Evolutionary conservation across 2,329 filamentous ascomycete species (phyloP), one percentile per base, ranked within the genome.

Genomic region (Periconia sp.): DNA sequence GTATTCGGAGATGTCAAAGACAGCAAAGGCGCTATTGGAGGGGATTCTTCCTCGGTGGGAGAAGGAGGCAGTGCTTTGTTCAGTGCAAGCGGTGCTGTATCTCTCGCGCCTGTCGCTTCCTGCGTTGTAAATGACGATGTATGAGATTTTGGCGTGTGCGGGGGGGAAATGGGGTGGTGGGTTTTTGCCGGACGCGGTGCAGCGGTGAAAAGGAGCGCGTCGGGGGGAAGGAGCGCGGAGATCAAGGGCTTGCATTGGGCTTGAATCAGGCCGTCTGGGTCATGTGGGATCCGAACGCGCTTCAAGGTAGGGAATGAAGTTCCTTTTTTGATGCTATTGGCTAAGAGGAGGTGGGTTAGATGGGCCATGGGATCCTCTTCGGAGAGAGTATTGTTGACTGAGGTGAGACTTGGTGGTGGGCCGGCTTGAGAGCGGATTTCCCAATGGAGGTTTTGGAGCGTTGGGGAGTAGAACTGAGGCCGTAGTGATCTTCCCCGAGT

Each of bases 261-360:
- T 72, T 92, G 89, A 57, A 92, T 84, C 8, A 83, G 61, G 23
- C 88, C 89, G 6, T 89, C 82, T 1, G 87, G 82, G 59, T 92
- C 89, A 53, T 84, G 84, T 1, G 88, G 89, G 0, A 84, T 79
- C 50, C 89, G 83, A 17, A 92, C 73, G 1, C 68, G 75, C 10
- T 75, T 77, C 10, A 92, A 78, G 0, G 74, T 69, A 0, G 89
- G 89, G 63, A 92, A 90, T 13, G 33, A 37, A 0, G 84, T 85
- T 5, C 76, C 75, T 1, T 81, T 79, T 6, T 73, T 72, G 58
- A 92, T 89, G 62, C 85, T 85, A 53, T 79, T 78, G 1, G 87
- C 84, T 8, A 92, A 78, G 45, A 88, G 83, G 6, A 80, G 77
- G 47, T 88, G 86, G 1, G 87, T 84, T 7, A 76, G 69, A 13